A percentile compares a stretch with the other conserved stretches of the same genome.
These are phyloP conservation scores for Strobilomyces confusus DNA, from an alignment of 768 basidiomycete genomes.

Conservation along the genomic window DNA sequence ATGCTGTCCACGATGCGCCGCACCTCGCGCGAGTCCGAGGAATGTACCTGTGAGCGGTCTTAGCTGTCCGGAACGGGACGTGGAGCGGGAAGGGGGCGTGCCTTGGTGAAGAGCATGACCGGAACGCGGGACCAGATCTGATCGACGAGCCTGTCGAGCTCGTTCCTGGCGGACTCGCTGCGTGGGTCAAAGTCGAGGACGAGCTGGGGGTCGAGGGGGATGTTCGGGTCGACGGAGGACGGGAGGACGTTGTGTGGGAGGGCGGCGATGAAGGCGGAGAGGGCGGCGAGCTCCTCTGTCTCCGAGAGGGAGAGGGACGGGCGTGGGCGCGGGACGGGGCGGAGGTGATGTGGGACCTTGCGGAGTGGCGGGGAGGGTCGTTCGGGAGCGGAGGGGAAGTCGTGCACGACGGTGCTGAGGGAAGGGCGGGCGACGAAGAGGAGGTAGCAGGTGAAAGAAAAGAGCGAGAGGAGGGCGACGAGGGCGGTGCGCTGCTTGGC, in stretches of 20 bases:
- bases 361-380: constrained; percentile 15
- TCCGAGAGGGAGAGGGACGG: constrained; percentile 46
- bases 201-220: constrained; percentile 73
- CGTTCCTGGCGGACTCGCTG: constrained; percentile 53
- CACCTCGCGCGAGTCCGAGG: constrained; percentile 61
- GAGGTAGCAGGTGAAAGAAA: constrained; percentile 51
- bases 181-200: constrained; percentile 81
- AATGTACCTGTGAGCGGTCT: constrained; percentile 46
- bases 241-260: constrained; percentile 77
- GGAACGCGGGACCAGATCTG: constrained; percentile 74
- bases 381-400: constrained; percentile 10
- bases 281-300: constrained; percentile 67
- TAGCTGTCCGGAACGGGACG: neutral
- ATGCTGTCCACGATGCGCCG: constrained; percentile 54
- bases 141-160: constrained; percentile 53
- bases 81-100: constrained; percentile 14
- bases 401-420: constrained; percentile 28
- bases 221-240: constrained; percentile 52
- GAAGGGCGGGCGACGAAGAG: constrained; percentile 47
- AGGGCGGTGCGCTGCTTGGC: constrained; percentile 49
- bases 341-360: constrained; percentile 8
- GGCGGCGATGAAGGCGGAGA: constrained; percentile 69
- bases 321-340: constrained; percentile 17
- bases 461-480: constrained; percentile 49
- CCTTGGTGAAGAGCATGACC: constrained; percentile 74